phyloP scores from a whole-genome alignment of 345 rosid genomes.

The Odontarrhena argentea region DNA sequence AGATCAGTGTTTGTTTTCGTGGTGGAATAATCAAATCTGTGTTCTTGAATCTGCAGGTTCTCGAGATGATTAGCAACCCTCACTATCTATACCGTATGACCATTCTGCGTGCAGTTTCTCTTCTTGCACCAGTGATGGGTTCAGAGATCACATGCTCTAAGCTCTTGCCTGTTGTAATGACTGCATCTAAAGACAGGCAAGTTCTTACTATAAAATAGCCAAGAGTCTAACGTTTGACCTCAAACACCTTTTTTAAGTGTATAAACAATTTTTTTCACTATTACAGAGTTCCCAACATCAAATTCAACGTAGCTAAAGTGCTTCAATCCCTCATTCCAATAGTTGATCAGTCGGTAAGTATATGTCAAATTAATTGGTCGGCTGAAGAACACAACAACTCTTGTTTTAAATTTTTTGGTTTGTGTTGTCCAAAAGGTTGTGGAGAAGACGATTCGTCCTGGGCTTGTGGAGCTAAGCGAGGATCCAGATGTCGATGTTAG shows the following conservation, averaged over 20 bases:
- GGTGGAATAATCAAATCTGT: neutral
- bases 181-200: slow-evolving; percentile 90
- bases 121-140: slow-evolving; percentile 90
- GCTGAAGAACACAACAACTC: no score
- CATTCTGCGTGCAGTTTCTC: slow-evolving; percentile 68
- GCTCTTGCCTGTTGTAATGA: slow-evolving; percentile 70
- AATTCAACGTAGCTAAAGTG: slow-evolving; percentile 94
- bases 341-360: slow-evolving; percentile 75
- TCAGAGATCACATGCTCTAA: slow-evolving; percentile 83
- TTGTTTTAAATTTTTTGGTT: neutral
- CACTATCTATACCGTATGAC: slow-evolving; percentile 95
- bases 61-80: slow-evolving; percentile 74
- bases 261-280: slow-evolving; percentile 19
- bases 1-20: neutral
- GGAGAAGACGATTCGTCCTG: slow-evolving; percentile 81
- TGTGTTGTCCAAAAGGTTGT: slow-evolving; percentile 52
- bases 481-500: slow-evolving; percentile 97
- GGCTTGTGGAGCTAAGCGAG: slow-evolving; percentile 85
- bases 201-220: neutral
- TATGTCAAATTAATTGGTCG: no score
- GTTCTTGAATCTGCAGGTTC: slow-evolving; percentile 50
- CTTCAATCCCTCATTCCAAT: slow-evolving; percentile 87
- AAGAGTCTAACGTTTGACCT: neutral
- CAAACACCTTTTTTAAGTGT: neutral
- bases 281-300: slow-evolving; percentile 92